Percentiles rank a stretch among this genome's conserved stretches.
These are phyloP conservation scores for Rhizoclosmatium sp. DNA, from an alignment of 192 early-diverging fungal genomes.

Conservation along the genomic window DNA sequence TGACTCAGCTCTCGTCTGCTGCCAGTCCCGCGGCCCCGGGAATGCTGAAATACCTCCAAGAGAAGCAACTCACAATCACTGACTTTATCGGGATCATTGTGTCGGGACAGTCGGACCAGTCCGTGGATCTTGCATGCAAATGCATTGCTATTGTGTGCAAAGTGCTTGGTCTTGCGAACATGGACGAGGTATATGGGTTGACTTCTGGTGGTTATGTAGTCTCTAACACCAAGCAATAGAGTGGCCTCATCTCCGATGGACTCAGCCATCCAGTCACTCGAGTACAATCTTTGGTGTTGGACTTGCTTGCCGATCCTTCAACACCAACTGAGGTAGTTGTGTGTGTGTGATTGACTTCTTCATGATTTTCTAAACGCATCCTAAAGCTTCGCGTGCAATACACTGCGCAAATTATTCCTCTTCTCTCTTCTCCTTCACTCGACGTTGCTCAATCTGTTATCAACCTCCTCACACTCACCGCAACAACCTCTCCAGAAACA, in stretches of 20 bases:
- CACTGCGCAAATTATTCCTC: not conserved
- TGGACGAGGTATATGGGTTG: slow-evolving; percentile 9
- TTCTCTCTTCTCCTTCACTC: not conserved
- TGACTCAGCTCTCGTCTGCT: not conserved
- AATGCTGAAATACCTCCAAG: not conserved
- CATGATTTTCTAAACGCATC: not conserved
- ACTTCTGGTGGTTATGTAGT: not conserved
- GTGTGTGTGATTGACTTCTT: not conserved
- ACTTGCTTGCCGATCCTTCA: not conserved
- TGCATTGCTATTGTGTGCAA: not conserved
- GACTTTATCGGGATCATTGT: slow-evolving; percentile 22
- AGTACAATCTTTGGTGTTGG: slow-evolving; percentile 5
- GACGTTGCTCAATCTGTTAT: not conserved
- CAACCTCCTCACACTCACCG: not conserved
- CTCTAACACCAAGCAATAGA: not conserved
- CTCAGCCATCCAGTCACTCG: slow-evolving; percentile 17
- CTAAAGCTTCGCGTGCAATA: slow-evolving; percentile 4
- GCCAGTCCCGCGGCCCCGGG: not conserved
- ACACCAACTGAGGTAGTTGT: not conserved
- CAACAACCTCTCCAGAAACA: not conserved
- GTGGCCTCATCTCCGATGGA: slow-evolving; percentile 12
- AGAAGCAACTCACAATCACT: slow-evolving; percentile 10
- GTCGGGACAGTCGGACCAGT: not conserved
- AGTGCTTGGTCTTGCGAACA: not conserved
- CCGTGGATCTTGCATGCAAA: slow-evolving; percentile 16